phyloP scores from a whole-genome alignment of 371 early-diverging fungal genomes.

The Mortierella polycephala region DNA sequence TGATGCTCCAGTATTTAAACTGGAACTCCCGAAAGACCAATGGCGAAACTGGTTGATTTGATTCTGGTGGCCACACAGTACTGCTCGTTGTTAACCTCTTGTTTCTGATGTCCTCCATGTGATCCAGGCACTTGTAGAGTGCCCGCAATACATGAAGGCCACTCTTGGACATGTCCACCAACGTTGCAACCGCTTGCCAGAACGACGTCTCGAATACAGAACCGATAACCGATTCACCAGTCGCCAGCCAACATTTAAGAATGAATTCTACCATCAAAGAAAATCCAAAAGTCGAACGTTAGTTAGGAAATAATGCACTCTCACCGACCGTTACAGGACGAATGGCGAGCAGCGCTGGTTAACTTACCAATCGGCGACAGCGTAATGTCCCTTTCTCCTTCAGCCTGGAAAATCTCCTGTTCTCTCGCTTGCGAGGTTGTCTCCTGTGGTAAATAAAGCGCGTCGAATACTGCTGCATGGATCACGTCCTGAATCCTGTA shows the following conservation, averaged over 20 bases:
- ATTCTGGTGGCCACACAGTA: constrained; percentile 18
- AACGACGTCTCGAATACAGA: constrained; percentile 35
- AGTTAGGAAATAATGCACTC: no score
- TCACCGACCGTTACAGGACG: no score
- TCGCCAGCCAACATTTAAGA: constrained; percentile 40
- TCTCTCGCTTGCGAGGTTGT: constrained; percentile 2
- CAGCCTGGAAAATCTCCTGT: background rate
- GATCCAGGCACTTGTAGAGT: constrained; percentile 28
- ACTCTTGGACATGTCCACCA: constrained; percentile 36
- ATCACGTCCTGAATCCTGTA: constrained; percentile 24
- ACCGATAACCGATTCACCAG: constrained; percentile 31
- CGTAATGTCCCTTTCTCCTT: background rate
- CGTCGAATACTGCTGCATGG: constrained; percentile 12
- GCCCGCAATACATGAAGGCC: constrained; percentile 12
- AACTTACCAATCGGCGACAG: constrained; percentile 17
- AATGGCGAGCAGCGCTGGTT: no score
- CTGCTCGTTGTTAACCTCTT: constrained; percentile 13
- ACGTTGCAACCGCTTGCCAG: constrained; percentile 31
- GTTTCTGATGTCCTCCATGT: constrained; percentile 29
- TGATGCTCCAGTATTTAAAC: constrained; percentile 41
- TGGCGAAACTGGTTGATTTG: constrained; percentile 13
- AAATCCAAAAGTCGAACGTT: no score
- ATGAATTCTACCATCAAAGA: constrained; percentile 21
- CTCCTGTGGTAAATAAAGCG: constrained; percentile 2
- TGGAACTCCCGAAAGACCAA: constrained; percentile 35